phyloP scores from a whole-genome alignment of 208 protist species.

The Giardia duodenalis region DNA sequence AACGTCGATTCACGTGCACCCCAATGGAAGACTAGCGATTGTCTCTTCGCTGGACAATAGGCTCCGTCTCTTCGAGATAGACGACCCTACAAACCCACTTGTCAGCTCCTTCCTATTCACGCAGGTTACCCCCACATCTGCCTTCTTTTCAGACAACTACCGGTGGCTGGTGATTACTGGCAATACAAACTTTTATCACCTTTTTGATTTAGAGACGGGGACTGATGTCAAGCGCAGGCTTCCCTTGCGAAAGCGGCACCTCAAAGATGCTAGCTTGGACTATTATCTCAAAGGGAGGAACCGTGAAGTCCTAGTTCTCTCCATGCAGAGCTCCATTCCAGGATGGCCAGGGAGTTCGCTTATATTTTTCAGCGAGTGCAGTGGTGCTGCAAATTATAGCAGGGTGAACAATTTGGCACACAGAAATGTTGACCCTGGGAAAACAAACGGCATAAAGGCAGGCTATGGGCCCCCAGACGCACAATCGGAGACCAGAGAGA shows the following conservation, averaged over 20 bases:
- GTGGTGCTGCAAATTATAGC: too few species aligned
- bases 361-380: not conserved
- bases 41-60: not conserved
- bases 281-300: not conserved
- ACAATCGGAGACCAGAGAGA: not conserved
- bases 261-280: not conserved
- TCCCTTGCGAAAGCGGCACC: not conserved
- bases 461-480: too few species aligned
- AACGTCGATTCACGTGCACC: not conserved
- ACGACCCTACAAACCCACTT: not conserved
- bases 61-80: not conserved
- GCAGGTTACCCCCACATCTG: not conserved
- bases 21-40: not conserved
- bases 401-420: too few species aligned
- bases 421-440: too few species aligned
- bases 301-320: not conserved
- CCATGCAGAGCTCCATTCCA: not conserved
- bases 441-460: too few species aligned
- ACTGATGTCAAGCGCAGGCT: not conserved
- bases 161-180: not conserved
- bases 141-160: not conserved
- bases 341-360: not conserved
- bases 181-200: not conserved
- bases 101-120: not conserved
- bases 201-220: not conserved